A percentile compares a stretch with the other conserved stretches of the same genome.
Conservation (phyloP, 179 eudicot species). For the Silene noctiflora region DNA sequence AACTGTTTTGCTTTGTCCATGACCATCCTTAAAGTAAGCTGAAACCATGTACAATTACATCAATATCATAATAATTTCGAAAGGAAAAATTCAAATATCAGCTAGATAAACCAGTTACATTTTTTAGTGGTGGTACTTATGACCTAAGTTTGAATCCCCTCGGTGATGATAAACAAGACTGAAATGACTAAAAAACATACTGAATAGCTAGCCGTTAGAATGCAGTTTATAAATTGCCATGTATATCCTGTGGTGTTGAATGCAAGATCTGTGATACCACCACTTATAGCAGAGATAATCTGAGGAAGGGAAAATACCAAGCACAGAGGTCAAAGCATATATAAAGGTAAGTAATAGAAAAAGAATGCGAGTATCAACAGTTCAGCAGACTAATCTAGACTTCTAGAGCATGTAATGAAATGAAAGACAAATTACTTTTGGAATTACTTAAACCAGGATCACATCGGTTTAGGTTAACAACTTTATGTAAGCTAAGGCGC, state of each 20-base stretch:
- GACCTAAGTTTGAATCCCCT: background rate
- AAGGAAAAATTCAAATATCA: background rate
- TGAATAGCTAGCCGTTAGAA: constrained; percentile 73
- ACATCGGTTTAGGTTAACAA: background rate
- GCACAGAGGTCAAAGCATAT: constrained; percentile 1
- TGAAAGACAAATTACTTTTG: background rate
- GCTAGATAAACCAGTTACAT: background rate
- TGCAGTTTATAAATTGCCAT: constrained; percentile 65
- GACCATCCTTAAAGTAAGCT: constrained; percentile 68
- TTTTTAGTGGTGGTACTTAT: background rate
- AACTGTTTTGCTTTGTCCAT: constrained; percentile 77
- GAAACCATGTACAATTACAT: constrained; percentile 21
- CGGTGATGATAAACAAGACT: background rate
- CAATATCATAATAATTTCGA: background rate
- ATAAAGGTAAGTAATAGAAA: background rate
- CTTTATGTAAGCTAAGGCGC: background rate
- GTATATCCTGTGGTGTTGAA: constrained; percentile 62
- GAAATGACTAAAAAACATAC: constrained; percentile 34
- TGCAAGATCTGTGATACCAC: constrained; percentile 79
- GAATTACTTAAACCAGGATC: background rate
- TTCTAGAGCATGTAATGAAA: background rate
- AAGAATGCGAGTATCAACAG: background rate
- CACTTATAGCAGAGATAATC: constrained; percentile 74
- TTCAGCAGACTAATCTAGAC: background rate
- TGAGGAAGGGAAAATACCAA: constrained; percentile 27